A percentile compares a stretch with the other conserved stretches of the same genome.
Evolutionary conservation across 1,139 yeast genomes (phyloP).

Genomic region (Suhomyces panamericanus): DNA sequence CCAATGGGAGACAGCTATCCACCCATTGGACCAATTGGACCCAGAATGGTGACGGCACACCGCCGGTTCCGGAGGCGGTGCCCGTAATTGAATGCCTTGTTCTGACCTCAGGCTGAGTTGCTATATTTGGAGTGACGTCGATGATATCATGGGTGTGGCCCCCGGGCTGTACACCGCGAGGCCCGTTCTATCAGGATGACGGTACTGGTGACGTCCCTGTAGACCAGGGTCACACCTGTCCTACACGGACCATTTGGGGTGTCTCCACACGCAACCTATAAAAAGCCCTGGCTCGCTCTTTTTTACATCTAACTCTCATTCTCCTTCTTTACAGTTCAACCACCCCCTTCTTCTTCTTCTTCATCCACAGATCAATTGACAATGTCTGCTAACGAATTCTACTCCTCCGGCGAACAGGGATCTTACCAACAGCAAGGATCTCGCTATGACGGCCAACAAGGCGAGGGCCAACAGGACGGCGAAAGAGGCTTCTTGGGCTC

Average conservation of each 20-base stretch:
- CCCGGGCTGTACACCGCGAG: background rate
- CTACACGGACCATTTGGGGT: too few relatives aligned
- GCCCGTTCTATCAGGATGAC: background rate
- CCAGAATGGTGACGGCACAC: too few relatives aligned
- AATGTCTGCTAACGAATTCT: conserved; percentile 67
- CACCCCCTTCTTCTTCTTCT: background rate
- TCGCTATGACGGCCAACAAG: conserved; percentile 5
- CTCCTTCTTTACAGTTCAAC: background rate
- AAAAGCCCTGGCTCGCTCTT: background rate
- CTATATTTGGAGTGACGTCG: background rate
- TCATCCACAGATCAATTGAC: too few relatives aligned
- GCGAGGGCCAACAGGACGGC: conserved; percentile 32
- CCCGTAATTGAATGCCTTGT: too few relatives aligned
- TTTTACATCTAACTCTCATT: background rate
- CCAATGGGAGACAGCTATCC: too few relatives aligned
- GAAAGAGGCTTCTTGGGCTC: conserved; percentile 60
- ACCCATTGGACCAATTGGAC: too few relatives aligned
- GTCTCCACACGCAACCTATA: too few relatives aligned
- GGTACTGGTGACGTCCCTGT: background rate
- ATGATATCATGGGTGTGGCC: background rate
- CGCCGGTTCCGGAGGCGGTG: too few relatives aligned
- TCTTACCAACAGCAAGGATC: conserved; percentile 25
- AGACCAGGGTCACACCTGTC: background rate
- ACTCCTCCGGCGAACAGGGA: conserved; percentile 50
- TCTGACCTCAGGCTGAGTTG: too few relatives aligned